Percentiles rank a stretch among this genome's conserved stretches.
These are phyloP conservation scores for Rhynchospora breviuscula DNA, from an alignment of 176 grass and related monocot genomes.

Conservation along the genomic window DNA sequence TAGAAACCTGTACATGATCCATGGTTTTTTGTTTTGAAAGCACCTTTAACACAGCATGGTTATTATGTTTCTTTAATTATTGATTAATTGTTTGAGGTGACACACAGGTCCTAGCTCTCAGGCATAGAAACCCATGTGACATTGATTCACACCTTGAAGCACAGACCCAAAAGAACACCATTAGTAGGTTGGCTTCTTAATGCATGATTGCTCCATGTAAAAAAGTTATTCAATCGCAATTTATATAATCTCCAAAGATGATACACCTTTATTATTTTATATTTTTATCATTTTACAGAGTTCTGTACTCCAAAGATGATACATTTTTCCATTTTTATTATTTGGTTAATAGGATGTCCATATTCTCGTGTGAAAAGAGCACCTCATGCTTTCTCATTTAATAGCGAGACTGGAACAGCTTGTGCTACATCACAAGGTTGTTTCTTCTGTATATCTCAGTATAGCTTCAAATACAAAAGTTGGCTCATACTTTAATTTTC, in stretches of 20 bases:
- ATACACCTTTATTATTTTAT: not conserved
- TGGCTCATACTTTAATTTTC: too few species aligned
- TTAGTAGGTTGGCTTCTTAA: slow-evolving; percentile 3
- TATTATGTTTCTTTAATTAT: too few species aligned
- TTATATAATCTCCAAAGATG: not conserved
- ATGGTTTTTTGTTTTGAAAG: too few species aligned
- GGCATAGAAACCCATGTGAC: too few species aligned
- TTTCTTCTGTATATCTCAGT: not conserved
- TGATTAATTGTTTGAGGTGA: too few species aligned
- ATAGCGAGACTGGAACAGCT: slow-evolving; percentile 53
- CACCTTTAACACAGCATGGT: too few species aligned
- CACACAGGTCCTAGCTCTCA: too few species aligned
- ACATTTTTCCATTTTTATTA: not conserved
- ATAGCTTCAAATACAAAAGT: too few species aligned
- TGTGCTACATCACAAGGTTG: slow-evolving; percentile 74
- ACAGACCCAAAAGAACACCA: too few species aligned
- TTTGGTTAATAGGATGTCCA: slow-evolving; percentile 62
- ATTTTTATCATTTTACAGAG: not conserved
- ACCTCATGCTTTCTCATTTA: slow-evolving; percentile 71
- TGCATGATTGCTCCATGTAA: slow-evolving; percentile 11
- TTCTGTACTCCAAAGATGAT: not conserved
- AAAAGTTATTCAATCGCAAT: not conserved
- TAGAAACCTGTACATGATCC: too few species aligned
- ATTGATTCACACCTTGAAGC: too few species aligned
- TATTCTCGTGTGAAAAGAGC: slow-evolving; percentile 95